These are phyloP conservation scores for Alternaria ventricosa DNA, from an alignment of 2,329 filamentous ascomycete species.

Conservation along the genomic window DNA sequence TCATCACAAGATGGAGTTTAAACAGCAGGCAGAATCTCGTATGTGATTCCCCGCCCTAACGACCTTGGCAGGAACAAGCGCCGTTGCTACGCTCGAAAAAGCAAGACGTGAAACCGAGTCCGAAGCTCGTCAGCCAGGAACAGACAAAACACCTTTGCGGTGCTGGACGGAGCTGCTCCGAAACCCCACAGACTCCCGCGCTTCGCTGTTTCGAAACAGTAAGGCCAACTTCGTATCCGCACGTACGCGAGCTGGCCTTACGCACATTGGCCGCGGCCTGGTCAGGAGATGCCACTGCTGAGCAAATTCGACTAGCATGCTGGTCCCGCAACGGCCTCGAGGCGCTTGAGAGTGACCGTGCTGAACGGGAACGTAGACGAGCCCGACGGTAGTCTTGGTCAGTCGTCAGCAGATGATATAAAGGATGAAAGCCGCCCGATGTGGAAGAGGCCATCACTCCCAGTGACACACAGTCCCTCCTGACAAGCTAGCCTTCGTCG, in stretches of 20 bases:
- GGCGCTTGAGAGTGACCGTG: constrained; percentile 26
- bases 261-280: constrained; percentile 32
- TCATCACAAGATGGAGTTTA: constrained; percentile 6
- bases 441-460: constrained; percentile 29
- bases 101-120: constrained; percentile 33
- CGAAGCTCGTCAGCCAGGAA: constrained; percentile 22
- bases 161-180: constrained; percentile 16
- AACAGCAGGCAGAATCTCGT: not conserved
- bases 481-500: constrained; percentile 43
- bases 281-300: constrained; percentile 25
- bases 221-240: constrained; percentile 13
- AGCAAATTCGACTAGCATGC: constrained; percentile 17
- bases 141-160: constrained; percentile 21
- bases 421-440: constrained; percentile 26
- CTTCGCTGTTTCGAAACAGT: constrained; percentile 39
- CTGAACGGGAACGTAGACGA: constrained; percentile 24
- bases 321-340: constrained; percentile 32
- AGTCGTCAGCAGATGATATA: constrained; percentile 21
- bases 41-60: constrained; percentile 8
- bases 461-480: constrained; percentile 32
- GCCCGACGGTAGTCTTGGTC: constrained; percentile 18
- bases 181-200: constrained; percentile 23
- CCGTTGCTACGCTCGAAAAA: constrained; percentile 19
- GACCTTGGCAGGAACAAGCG: constrained; percentile 27
- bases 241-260: constrained; percentile 14